phyloP scores from a whole-genome alignment of 1,139 yeast genomes.

The Kurtzmaniella quercitrusa region DNA sequence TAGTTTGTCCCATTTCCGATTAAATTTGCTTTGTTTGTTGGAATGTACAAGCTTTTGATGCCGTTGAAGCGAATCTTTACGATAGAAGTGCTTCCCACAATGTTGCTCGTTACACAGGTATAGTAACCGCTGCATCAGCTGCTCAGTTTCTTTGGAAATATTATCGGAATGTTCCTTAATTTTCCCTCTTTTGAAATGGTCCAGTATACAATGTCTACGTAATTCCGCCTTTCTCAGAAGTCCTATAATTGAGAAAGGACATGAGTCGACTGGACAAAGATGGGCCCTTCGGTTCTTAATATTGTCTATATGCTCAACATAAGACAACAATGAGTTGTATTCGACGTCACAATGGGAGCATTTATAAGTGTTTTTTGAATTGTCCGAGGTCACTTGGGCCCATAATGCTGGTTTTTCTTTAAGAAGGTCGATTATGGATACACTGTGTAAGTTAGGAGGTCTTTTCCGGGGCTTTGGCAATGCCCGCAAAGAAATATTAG shows the following conservation, averaged over 20 bases:
- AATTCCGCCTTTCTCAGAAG: conserved; percentile 56
- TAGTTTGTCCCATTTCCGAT: conserved; percentile 5
- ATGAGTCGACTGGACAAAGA: conserved; percentile 46
- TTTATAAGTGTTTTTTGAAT: conserved; percentile 9
- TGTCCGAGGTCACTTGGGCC: background rate
- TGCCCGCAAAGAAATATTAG: background rate
- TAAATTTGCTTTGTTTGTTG: conserved; percentile 16
- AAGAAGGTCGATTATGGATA: conserved; percentile 2
- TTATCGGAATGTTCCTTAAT: conserved; percentile 12
- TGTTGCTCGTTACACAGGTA: conserved; percentile 19
- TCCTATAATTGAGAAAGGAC: conserved; percentile 64
- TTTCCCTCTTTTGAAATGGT: conserved; percentile 34
- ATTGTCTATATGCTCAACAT: conserved; percentile 46
- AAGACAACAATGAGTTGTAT: conserved; percentile 34
- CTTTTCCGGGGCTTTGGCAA: background rate
- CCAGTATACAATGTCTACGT: conserved; percentile 56
- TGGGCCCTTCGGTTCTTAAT: conserved; percentile 27
- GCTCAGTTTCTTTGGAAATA: conserved; percentile 8
- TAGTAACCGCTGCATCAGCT: conserved; percentile 6
- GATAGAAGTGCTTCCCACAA: conserved; percentile 52
- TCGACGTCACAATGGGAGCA: conserved; percentile 48
- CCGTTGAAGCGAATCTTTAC: conserved; percentile 54
- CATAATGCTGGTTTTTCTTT: conserved; percentile 2
- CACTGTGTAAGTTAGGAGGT: background rate
- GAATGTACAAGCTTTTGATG: conserved; percentile 52